Base-by-base conservation (phyloP, 177 flowering plant genomes). In the Vitis hybrid region DNA sequence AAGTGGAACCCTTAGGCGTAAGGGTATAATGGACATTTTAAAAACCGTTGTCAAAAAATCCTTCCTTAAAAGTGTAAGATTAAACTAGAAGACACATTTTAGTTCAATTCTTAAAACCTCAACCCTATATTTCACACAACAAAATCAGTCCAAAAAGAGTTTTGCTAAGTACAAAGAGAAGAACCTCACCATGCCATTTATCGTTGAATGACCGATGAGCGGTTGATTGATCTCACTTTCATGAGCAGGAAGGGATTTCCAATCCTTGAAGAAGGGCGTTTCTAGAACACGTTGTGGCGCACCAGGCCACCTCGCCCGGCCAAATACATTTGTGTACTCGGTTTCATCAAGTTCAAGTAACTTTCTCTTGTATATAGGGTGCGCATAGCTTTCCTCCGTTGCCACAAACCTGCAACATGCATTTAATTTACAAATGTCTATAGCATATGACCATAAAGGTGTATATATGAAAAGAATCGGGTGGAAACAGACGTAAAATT, bases 251-350 rank as follows among this genome's bases (percentile, higher is more conserved):
- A 92, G 88, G 65, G 60, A 74, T 76, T 75, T 84, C 88, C 84
- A 85, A 3, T 85, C 81, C 16, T 29, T 74, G 78, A 84, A 87
- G 82, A 88, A 94, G 12, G 83, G 89, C 53, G 98, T 92, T 39
- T 69, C 63, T 49, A 94, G 82, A 18, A 82, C 97, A 62, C 97
- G 92, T 0, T 90, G 92, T 3, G 97, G 95, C 50, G 95, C 98
- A 68, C 81, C 88, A 14, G 97, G 97, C 98, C 97, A 94, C 77
- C 95, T 84, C 63, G 91, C 89, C 56, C 97, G 86, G 18, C 97
- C 98, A 75, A 86, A 92, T 63, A 92, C 64, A 71, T 79, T 64
- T 49, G 97, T 92, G 62, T 94, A 91, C 73, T 81, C 91, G 0
- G 95, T 88, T 75, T 85, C 51, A 8, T 82, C 81, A 15, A 80